Evolutionary conservation across 1,139 yeast species (phyloP).

Genomic region (Kodamaea alishanica): DNA sequence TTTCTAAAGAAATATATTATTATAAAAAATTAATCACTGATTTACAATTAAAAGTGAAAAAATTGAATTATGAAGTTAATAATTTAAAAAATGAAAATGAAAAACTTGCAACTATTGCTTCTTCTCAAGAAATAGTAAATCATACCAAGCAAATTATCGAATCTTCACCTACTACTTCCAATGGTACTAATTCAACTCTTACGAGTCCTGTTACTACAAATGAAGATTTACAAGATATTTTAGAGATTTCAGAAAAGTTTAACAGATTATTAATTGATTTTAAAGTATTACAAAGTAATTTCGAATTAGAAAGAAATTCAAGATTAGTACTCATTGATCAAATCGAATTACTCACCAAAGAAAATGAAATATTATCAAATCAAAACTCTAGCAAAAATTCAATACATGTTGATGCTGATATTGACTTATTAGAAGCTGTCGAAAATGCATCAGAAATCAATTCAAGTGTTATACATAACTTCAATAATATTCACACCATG

Average conservation of each 20-base stretch:
- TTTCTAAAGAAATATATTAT: slow-evolving; percentile 28
- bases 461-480: slow-evolving; percentile 17
- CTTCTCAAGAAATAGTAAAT: neutral
- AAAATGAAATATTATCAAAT: slow-evolving; percentile 28
- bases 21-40: slow-evolving; percentile 34
- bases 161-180: neutral
- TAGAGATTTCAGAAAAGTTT: slow-evolving; percentile 24
- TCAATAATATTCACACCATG: slow-evolving; percentile 21
- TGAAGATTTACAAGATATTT: slow-evolving; percentile 12
- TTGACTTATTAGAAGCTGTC: slow-evolving; percentile 6
- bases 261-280: slow-evolving; percentile 34
- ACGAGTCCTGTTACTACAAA: neutral
- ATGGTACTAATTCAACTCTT: neutral
- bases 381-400: slow-evolving; percentile 11
- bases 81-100: slow-evolving; percentile 9
- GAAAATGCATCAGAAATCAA: slow-evolving; percentile 10
- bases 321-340: slow-evolving; percentile 53
- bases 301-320: slow-evolving; percentile 47
- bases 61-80: slow-evolving; percentile 22
- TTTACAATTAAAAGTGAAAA: slow-evolving; percentile 27
- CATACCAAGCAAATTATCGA: neutral
- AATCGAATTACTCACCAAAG: slow-evolving; percentile 46
- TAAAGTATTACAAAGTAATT: slow-evolving; percentile 40
- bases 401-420: slow-evolving; percentile 9
- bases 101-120: neutral